These are phyloP conservation scores for Polygonum maritimum DNA, from an alignment of 148 eudicot species.

Conservation along the genomic window DNA sequence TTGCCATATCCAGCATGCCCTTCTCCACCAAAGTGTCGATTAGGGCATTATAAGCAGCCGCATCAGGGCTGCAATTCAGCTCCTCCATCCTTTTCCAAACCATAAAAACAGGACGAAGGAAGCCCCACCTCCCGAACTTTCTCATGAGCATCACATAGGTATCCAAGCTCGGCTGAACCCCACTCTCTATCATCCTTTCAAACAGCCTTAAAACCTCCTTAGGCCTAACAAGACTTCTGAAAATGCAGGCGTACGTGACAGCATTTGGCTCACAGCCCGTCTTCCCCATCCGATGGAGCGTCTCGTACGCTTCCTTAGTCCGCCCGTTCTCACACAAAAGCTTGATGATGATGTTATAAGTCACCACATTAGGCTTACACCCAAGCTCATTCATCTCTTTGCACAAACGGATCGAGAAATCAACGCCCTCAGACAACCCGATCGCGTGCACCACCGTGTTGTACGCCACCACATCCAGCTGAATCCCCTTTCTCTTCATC, in stretches of 20 bases:
- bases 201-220: constrained; percentile 63
- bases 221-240: constrained; percentile 68
- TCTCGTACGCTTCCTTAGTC: constrained; percentile 52
- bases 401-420: constrained; percentile 50
- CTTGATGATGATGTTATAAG: constrained; percentile 71
- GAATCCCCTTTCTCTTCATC: constrained; percentile 71
- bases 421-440: constrained; percentile 79
- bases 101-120: constrained; percentile 65
- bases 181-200: constrained; percentile 66
- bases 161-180: constrained; percentile 66
- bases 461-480: constrained; percentile 80
- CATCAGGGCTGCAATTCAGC: constrained; percentile 80
- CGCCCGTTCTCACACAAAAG: constrained; percentile 80
- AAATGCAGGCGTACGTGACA: constrained; percentile 62
- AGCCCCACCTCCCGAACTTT: constrained; percentile 94
- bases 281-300: constrained; percentile 51
- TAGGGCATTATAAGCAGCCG: constrained; percentile 74
- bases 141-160: constrained; percentile 91
- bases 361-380: constrained; percentile 58
- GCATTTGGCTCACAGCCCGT: constrained; percentile 64
- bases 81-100: constrained; percentile 86
- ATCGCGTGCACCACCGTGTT: constrained; percentile 67
- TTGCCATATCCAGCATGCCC: constrained; percentile 84
- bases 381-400: constrained; percentile 75
- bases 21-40: constrained; percentile 88